phyloP scores from a whole-genome alignment of 1,284 basidiomycete genomes.

The Puccinia polysora region DNA sequence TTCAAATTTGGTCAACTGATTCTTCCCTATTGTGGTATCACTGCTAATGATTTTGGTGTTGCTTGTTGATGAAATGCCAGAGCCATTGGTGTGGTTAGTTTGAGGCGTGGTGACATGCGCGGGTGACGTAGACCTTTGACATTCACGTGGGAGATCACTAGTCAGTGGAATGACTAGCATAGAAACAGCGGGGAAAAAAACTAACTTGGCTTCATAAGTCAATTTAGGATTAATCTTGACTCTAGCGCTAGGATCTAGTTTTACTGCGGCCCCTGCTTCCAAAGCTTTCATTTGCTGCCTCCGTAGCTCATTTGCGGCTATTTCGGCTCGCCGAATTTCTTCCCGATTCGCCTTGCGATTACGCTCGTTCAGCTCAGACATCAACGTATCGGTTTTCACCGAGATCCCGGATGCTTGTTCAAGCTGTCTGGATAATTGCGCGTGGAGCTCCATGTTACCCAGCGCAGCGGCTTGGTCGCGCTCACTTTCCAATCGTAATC shows the following conservation, averaged over 20 bases:
- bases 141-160: background rate
- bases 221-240: constrained; percentile 30
- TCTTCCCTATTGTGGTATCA: constrained; percentile 15
- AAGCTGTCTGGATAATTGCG: constrained; percentile 13
- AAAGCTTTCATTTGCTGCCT: constrained; percentile 58
- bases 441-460: constrained; percentile 16
- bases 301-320: constrained; percentile 60
- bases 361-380: constrained; percentile 68
- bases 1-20: constrained; percentile 20
- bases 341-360: constrained; percentile 77
- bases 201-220: constrained; percentile 35
- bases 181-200: background rate
- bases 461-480: constrained; percentile 34
- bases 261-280: constrained; percentile 14
- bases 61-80: background rate
- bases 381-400: constrained; percentile 28
- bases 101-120: background rate
- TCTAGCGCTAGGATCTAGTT: constrained; percentile 28
- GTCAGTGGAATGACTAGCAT: background rate
- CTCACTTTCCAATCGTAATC: constrained; percentile 35
- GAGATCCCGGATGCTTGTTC: constrained; percentile 22
- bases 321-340: constrained; percentile 69
- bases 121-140: constrained; percentile 6
- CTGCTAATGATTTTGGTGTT: too few species aligned
- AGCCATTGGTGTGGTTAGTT: background rate